These are phyloP conservation scores for Nemania diffusa DNA, from an alignment of 2,329 filamentous ascomycete species.

Conservation along the genomic window DNA sequence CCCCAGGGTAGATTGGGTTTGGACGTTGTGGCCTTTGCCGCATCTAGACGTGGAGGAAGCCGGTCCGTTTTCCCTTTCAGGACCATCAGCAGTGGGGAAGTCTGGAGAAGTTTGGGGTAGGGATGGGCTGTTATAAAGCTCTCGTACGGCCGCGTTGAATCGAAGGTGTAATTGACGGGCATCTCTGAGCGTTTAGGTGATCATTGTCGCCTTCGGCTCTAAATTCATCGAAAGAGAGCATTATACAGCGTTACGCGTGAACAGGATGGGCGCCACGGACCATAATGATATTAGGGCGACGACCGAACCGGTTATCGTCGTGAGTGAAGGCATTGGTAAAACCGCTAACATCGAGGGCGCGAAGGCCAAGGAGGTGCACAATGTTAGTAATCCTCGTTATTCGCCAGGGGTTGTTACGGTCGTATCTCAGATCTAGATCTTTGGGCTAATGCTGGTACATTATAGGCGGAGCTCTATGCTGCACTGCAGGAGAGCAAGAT, in stretches of 20 bases:
- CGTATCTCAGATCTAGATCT: neutral
- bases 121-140: constrained; percentile 27
- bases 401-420: neutral
- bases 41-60: constrained; percentile 28
- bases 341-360: constrained; percentile 48
- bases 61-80: constrained; percentile 36
- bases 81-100: constrained; percentile 15
- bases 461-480: constrained; percentile 59
- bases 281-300: constrained; percentile 28
- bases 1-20: constrained; percentile 9
- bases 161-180: constrained; percentile 5
- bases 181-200: constrained; percentile 3
- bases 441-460: neutral
- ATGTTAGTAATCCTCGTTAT: constrained; percentile 45
- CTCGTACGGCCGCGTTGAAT: constrained; percentile 18
- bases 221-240: neutral
- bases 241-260: neutral
- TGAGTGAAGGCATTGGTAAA: constrained; percentile 45
- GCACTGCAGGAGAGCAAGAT: constrained; percentile 59
- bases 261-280: constrained; percentile 26
- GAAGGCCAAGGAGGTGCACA: constrained; percentile 55
- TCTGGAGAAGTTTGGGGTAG: constrained; percentile 27
- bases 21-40: constrained; percentile 18
- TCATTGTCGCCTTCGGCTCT: neutral
- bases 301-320: constrained; percentile 38